Percentiles rank a stretch among this genome's conserved stretches.
Evolutionary conservation across 495 filamentous ascomycete species (phyloP).

Genomic region (Geopyxis carbonaria): DNA sequence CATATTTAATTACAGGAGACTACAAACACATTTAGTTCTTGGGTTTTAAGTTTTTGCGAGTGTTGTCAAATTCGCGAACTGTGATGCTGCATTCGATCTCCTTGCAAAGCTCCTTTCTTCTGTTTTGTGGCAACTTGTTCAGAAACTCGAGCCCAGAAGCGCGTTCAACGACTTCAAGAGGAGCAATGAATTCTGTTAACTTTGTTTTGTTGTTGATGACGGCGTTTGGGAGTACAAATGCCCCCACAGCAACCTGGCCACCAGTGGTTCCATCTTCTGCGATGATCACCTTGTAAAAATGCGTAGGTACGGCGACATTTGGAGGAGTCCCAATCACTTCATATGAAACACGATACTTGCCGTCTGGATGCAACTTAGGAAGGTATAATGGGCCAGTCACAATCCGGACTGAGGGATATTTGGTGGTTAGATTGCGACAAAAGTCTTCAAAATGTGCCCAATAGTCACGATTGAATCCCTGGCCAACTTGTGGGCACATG

Average conservation of each 20-base stretch:
- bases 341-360: slow-evolving; percentile 88
- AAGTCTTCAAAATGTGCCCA: slow-evolving; percentile 99
- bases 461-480: slow-evolving; percentile 93
- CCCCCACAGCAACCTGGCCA: slow-evolving; percentile 73
- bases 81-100: slow-evolving; percentile 67
- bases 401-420: slow-evolving; percentile 77
- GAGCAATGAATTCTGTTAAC: slow-evolving; percentile 81
- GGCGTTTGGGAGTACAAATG: slow-evolving; percentile 91
- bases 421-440: slow-evolving; percentile 57
- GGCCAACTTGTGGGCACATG: slow-evolving; percentile 95
- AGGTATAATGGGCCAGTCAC: slow-evolving; percentile 91
- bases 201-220: slow-evolving; percentile 72
- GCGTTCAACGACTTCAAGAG: slow-evolving; percentile 76
- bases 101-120: slow-evolving; percentile 65
- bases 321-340: slow-evolving; percentile 94
- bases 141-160: slow-evolving; percentile 87
- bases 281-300: slow-evolving; percentile 98
- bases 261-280: slow-evolving; percentile 61
- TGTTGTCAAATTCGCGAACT: slow-evolving; percentile 52
- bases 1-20: not conserved
- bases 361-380: slow-evolving; percentile 57
- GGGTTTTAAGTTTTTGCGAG: slow-evolving; percentile 22
- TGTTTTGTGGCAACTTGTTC: slow-evolving; percentile 48
- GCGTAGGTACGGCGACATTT: slow-evolving; percentile 88
- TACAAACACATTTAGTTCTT: slow-evolving; percentile 8